Evolutionary conservation across 306 rosid species (phyloP).

Genomic region (Lathyrus aphaca): DNA sequence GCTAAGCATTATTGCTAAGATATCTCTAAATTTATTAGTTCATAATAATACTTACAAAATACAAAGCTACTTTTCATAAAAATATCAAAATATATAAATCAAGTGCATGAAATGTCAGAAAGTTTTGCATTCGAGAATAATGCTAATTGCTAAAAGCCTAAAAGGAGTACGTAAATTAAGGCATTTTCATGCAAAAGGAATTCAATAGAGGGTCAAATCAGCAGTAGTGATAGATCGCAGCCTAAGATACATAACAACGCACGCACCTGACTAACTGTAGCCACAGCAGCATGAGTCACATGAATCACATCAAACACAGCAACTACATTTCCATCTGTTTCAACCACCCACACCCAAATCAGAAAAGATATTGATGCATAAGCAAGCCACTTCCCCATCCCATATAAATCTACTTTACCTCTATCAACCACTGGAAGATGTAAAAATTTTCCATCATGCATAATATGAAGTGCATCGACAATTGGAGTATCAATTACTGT

Average conservation of each 20-base stretch:
- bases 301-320: constrained; percentile 91
- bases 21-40: neutral
- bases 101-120: constrained; percentile 7
- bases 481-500: constrained; percentile 85
- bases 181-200: constrained; percentile 31
- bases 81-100: constrained; percentile 20
- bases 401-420: constrained; percentile 59
- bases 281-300: constrained; percentile 97
- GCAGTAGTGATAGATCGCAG: constrained; percentile 28
- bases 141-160: neutral
- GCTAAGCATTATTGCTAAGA: constrained; percentile 20
- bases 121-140: constrained; percentile 20
- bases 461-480: constrained; percentile 93
- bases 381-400: constrained; percentile 17
- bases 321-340: constrained; percentile 77
- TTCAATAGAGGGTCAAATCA: constrained; percentile 14
- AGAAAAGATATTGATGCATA: constrained; percentile 35
- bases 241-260: constrained; percentile 35
- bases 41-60: neutral
- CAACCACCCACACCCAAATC: constrained; percentile 43
- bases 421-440: constrained; percentile 92
- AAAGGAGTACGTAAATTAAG: constrained; percentile 10
- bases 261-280: constrained; percentile 73
- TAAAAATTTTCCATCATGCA: constrained; percentile 97
- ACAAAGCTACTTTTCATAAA: constrained; percentile 1